Evolutionary conservation across 257 asterid species (phyloP).

Genomic region (Solanum medicagineum): DNA sequence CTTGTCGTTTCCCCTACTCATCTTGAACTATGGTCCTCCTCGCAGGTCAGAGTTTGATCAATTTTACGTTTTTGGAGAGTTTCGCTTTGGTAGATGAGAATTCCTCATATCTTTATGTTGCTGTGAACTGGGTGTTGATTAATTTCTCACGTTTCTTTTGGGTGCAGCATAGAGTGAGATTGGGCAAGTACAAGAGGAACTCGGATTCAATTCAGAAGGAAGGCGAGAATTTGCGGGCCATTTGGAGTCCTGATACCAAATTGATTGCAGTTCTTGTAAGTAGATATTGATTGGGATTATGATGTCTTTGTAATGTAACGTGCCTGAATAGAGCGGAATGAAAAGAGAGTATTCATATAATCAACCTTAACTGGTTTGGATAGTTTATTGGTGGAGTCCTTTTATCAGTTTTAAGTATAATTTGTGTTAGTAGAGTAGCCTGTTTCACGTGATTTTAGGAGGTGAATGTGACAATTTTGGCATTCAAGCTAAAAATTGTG

Average conservation of each 20-base stretch:
- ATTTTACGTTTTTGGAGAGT: not conserved
- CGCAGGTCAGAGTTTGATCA: conserved; percentile 39
- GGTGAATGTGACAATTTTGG: not conserved
- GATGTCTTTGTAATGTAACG: not conserved
- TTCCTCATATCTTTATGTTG: not conserved
- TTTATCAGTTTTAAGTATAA: not conserved
- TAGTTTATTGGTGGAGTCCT: not conserved
- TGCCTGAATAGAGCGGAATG: not conserved
- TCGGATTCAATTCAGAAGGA: conserved; percentile 55
- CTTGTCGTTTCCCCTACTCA: conserved; percentile 80
- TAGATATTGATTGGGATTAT: not conserved
- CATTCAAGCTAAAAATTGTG: not conserved
- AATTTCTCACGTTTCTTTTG: not conserved
- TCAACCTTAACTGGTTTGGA: not conserved
- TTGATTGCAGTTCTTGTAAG: conserved; percentile 86
- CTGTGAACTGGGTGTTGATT: not conserved
- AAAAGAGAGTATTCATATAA: not conserved
- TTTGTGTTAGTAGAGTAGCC: not conserved
- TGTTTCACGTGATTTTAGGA: not conserved
- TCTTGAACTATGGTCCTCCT: conserved; percentile 91
- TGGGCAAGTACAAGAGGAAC: conserved; percentile 76
- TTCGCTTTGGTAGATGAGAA: not conserved
- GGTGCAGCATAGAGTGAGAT: conserved; percentile 92
- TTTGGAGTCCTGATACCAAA: conserved; percentile 93
- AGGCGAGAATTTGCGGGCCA: conserved; percentile 87